Conservation (phyloP, 805 yeast species). For the Starmerella powellii region DNA sequence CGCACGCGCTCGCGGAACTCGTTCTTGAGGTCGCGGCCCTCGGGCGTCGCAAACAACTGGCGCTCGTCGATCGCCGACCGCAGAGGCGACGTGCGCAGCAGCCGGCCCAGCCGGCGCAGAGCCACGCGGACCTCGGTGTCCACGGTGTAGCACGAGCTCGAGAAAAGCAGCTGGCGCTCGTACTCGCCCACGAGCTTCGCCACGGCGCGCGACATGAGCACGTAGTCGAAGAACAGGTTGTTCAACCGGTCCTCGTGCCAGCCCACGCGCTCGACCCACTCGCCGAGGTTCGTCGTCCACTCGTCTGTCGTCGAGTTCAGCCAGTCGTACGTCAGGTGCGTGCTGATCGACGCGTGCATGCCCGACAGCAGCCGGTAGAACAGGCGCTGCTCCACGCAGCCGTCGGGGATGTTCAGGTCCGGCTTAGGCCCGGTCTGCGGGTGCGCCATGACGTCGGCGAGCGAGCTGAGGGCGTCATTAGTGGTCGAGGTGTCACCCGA, state of each 20-base stretch:
- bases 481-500: not conserved
- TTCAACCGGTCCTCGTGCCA: conserved; percentile 76
- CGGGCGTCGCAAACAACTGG: conserved; percentile 33
- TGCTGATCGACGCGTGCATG: conserved; percentile 88
- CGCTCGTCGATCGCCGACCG: conserved; percentile 40
- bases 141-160: conserved; percentile 32
- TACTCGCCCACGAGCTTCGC: conserved; percentile 46
- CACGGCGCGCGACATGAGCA: conserved; percentile 70
- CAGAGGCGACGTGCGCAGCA: conserved; percentile 24
- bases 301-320: conserved; percentile 57
- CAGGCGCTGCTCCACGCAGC: conserved; percentile 75
- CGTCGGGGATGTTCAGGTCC: conserved; percentile 30
- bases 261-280: conserved; percentile 85
- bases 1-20: conserved; percentile 79
- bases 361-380: conserved; percentile 84
- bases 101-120: conserved; percentile 32
- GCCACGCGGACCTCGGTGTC: conserved; percentile 37
- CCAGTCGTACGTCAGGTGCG: conserved; percentile 79
- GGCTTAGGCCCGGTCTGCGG: conserved; percentile 18
- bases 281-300: conserved; percentile 71
- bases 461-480: conserved; percentile 1
- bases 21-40: conserved; percentile 48
- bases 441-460: conserved; percentile 13
- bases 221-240: conserved; percentile 85
- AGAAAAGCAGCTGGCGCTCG: conserved; percentile 41